These are phyloP conservation scores for Orbilia oligospora DNA, from an alignment of 2,329 filamentous ascomycete genomes.

Conservation along the genomic window DNA sequence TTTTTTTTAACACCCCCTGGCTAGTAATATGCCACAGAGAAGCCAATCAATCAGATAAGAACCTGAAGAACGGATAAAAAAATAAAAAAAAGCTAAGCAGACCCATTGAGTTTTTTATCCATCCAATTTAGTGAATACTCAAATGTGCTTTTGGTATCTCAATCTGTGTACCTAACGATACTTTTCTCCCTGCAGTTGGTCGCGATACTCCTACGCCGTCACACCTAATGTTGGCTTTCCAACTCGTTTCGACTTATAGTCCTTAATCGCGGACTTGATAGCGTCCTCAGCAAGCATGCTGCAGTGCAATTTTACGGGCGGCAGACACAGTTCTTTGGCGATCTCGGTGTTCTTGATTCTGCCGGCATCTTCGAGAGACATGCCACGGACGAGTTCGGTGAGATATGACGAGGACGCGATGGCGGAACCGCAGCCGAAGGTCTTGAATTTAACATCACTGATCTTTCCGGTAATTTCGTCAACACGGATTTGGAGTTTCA, in stretches of 20 bases:
- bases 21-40: constrained; percentile 19
- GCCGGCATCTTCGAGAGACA: constrained; percentile 94
- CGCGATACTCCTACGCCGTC: constrained; percentile 38
- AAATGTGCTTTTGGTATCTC: constrained; percentile 1
- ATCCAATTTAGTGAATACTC: constrained; percentile 37
- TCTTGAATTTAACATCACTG: constrained; percentile 97
- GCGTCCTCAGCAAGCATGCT: constrained; percentile 93
- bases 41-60: constrained; percentile 38
- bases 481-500: constrained; percentile 94
- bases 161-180: constrained; percentile 29
- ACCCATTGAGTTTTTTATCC: constrained; percentile 27
- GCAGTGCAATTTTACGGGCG: constrained; percentile 92
- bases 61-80: constrained; percentile 22
- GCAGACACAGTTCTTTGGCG: constrained; percentile 92
- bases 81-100: constrained; percentile 46
- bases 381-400: constrained; percentile 93
- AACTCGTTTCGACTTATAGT: constrained; percentile 88
- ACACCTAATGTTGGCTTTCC: constrained; percentile 62
- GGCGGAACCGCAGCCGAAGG: constrained; percentile 92
- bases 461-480: constrained; percentile 86
- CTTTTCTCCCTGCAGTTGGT: constrained; percentile 12
- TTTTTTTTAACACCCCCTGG: constrained; percentile 25
- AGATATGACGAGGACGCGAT: constrained; percentile 96
- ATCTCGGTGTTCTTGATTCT: constrained; percentile 98
- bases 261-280: constrained; percentile 90